A percentile compares a stretch with the other conserved stretches of the same genome.
Evolutionary conservation across 441 rosid genomes (phyloP).

Genomic region (Biscutella laevigata): DNA sequence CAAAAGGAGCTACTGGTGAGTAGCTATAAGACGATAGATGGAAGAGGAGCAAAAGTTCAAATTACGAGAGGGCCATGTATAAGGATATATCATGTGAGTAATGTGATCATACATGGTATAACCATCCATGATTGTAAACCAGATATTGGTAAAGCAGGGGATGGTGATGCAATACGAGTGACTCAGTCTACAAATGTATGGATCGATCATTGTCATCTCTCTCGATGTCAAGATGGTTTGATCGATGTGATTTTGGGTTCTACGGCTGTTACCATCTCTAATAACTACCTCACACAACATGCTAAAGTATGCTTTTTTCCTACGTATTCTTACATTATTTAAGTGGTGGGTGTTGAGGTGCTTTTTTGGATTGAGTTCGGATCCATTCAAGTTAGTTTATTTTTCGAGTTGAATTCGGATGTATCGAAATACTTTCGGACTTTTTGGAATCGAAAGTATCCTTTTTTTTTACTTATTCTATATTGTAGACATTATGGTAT

Average conservation of each 20-base stretch:
- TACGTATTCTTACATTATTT: too few relatives aligned
- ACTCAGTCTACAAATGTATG: constrained; percentile 36
- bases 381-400: too few relatives aligned
- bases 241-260: constrained; percentile 42
- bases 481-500: too few relatives aligned
- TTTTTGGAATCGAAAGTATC: too few relatives aligned
- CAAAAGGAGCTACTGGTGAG: constrained; percentile 31
- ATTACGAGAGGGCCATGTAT: constrained; percentile 45
- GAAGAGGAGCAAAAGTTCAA: constrained; percentile 47
- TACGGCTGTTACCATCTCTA: constrained; percentile 42
- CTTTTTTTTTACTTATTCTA: too few relatives aligned
- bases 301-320: too few relatives aligned
- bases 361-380: too few relatives aligned
- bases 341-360: too few relatives aligned
- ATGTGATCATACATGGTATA: constrained; percentile 52
- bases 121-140: constrained; percentile 41
- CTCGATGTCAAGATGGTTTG: constrained; percentile 40
- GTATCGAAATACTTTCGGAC: too few relatives aligned
- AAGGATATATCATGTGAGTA: constrained; percentile 28
- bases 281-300: constrained; percentile 39
- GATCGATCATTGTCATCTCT: constrained; percentile 50
- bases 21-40: constrained; percentile 51
- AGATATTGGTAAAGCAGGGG: constrained; percentile 16
- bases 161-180: constrained; percentile 43
- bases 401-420: too few relatives aligned